phyloP scores from a whole-genome alignment of 108 stramenopile genomes.

The Epithemia pelagica region DNA sequence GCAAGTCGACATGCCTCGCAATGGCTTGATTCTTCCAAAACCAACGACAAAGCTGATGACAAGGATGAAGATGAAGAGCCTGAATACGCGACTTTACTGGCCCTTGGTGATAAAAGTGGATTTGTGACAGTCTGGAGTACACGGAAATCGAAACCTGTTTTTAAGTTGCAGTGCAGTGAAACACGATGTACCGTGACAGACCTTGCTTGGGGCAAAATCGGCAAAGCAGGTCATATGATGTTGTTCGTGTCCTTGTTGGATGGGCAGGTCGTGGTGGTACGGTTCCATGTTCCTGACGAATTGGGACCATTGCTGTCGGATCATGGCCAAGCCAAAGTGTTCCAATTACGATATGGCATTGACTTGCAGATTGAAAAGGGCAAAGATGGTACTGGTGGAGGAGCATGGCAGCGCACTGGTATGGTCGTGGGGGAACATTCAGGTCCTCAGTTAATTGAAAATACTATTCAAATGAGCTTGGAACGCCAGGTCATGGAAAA shows the following conservation, averaged over 20 bases:
- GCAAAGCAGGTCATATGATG: constrained; percentile 26
- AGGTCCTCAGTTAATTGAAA: constrained; percentile 75
- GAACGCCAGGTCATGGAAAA: constrained; percentile 35
- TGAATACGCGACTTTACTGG: constrained; percentile 72
- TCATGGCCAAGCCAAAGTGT: constrained; percentile 49
- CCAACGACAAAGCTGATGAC: constrained; percentile 15
- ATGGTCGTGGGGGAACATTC: constrained; percentile 63
- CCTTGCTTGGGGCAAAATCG: constrained; percentile 58
- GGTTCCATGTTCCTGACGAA: constrained; percentile 63
- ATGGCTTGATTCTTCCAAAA: constrained; percentile 36
- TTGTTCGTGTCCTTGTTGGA: constrained; percentile 74
- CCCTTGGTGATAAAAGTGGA: constrained; percentile 77
- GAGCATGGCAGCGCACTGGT: constrained; percentile 13
- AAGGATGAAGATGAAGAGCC: constrained; percentile 59
- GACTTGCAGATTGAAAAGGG: constrained; percentile 30
- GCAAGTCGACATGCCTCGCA: constrained; percentile 73
- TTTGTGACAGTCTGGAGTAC: constrained; percentile 88
- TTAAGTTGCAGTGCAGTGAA: constrained; percentile 83
- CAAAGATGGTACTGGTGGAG: background rate
- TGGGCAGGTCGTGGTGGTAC: constrained; percentile 72
- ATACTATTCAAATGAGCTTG: constrained; percentile 67
- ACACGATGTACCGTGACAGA: constrained; percentile 79
- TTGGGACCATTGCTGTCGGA: constrained; percentile 54
- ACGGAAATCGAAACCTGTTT: constrained; percentile 53
- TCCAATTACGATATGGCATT: constrained; percentile 75